Evolutionary conservation across 768 basidiomycete species (phyloP), one percentile per base, ranked within the genome.

Genomic region (Xerocomellus intermedius): DNA sequence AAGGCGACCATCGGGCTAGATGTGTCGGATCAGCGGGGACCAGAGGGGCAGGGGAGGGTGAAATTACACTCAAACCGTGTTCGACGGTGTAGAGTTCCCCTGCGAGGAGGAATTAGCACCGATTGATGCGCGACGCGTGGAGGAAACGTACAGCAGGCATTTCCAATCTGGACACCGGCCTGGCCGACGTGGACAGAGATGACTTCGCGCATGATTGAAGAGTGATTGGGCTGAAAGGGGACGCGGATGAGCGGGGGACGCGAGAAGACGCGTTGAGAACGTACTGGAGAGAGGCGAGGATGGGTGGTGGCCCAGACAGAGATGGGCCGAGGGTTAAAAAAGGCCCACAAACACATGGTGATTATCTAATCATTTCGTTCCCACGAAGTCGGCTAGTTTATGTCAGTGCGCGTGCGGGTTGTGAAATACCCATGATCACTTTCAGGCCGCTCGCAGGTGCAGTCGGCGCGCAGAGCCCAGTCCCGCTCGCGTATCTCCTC

Each of bases 81-180:
- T 99, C 97, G 66, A 97, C 87, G 69, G 94, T 97, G 80, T 99
- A 99, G 58, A 98, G 85, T 77, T 98, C 96, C 96, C 92, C 91
- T 94, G 72, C 28, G 68, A 72, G 65, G 52, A 60, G 38, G 30
- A 17, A 57, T 71, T 19, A 72, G 58, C 30, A 52, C 49, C 35
- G 50, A 56, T 42, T 42, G 45, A 28, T 35, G 53, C 44, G 32
- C 26, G 45, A 58, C 67, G 64, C 59, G 66, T 57, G 53, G 12
- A 44, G 13, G 32, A 48, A 47, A 89, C 91, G 81, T 77, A 93
- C 96, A 97, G 78, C 94, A 99, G 70, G 97, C 96, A 75, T 98
- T 98, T 70, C 96, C 95, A 68, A 94, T 91, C 80, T 94, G 91
- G 66, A 91, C 89, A 86, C 94, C 94, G 70, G 96, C 97, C 80